phyloP scores from a whole-genome alignment of 257 asterid species.

The Capsicum baccatum region DNA sequence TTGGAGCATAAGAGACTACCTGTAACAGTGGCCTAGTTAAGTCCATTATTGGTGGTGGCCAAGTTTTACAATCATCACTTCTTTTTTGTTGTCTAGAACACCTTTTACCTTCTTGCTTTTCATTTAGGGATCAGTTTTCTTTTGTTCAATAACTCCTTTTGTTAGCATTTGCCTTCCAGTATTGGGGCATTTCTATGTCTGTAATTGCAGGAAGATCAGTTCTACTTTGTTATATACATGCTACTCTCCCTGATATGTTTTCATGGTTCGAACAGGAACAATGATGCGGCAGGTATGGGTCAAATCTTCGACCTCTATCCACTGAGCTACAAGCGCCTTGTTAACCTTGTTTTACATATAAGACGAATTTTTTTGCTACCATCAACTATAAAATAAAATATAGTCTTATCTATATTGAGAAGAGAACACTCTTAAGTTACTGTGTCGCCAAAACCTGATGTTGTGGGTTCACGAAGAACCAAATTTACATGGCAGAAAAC shows the following conservation, averaged over 20 bases:
- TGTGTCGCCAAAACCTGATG: too few species aligned
- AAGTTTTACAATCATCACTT: neutral
- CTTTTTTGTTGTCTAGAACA: neutral
- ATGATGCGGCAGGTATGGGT: too few species aligned
- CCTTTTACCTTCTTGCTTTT: neutral
- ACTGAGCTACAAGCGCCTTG: neutral
- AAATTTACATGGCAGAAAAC: too few species aligned
- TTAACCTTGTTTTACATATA: neutral
- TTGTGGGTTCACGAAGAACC: too few species aligned
- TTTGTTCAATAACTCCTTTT: slow-evolving; percentile 2
- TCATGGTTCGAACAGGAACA: too few species aligned
- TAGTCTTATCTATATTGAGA: too few species aligned
- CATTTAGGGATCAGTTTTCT: neutral
- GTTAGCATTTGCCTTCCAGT: slow-evolving; percentile 14
- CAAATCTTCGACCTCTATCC: neutral
- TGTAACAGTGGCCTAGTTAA: slow-evolving; percentile 51
- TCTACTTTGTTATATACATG: neutral
- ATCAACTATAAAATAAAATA: neutral
- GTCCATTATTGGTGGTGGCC: slow-evolving; percentile 9
- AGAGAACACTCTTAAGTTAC: too few species aligned
- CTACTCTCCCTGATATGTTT: neutral
- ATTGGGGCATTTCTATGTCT: neutral
- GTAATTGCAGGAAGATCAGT: slow-evolving; percentile 21
- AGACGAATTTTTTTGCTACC: neutral
- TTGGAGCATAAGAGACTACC: slow-evolving; percentile 50